Base-by-base conservation (phyloP, 2,329 filamentous ascomycete species). In the Fusarium temperatum region DNA sequence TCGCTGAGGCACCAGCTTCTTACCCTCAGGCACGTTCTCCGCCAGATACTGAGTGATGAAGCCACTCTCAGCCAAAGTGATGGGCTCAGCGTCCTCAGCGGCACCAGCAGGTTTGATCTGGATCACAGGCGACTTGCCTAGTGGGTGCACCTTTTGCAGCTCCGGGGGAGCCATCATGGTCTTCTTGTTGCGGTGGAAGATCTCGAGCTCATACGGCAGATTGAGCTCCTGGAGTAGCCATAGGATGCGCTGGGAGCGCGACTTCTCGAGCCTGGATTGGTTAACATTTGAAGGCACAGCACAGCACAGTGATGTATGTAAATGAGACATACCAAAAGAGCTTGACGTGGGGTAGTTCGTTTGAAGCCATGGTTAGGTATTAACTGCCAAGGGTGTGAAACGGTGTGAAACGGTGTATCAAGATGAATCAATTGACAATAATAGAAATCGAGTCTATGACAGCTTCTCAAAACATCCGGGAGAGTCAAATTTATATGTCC, bases 191-290 rank as follows among this genome's bases (percentile, higher is more conserved):
- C 95, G 92, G 81, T 94, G 94, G 87, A 93, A 96, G 61, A 92
- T 87, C 78, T 96, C 90, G 66, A 98, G 84, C 70, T 95, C 90
- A 83, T 97, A 98, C 35, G 92, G 88, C 39, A 97, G 82, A 48
- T 92, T 88, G 70, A 96, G 90, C 82, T 96, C 94, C 81, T 96
- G 93, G 48, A 97, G 89, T 12, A 97, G 90, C 93, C 94, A 97
- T 50, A 96, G 85, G 66, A 96, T 92, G 71, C 94, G 91, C 82
- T 97, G 94, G 18, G 93, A 90, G 75, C 95, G 93, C 63, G 94
- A 97, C 76, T 92, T 87, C 77, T 96, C 89, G 69, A 97, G 92
- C 94, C 94, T 97, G 75, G n/a, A 30, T 17, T 26, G 12, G 36
- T 74, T 17, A 74, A 45, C 32, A 36, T 39, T 42, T 20, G 22